Conservation (phyloP, 2,329 filamentous ascomycete genomes). For the Alternaria dauci region DNA sequence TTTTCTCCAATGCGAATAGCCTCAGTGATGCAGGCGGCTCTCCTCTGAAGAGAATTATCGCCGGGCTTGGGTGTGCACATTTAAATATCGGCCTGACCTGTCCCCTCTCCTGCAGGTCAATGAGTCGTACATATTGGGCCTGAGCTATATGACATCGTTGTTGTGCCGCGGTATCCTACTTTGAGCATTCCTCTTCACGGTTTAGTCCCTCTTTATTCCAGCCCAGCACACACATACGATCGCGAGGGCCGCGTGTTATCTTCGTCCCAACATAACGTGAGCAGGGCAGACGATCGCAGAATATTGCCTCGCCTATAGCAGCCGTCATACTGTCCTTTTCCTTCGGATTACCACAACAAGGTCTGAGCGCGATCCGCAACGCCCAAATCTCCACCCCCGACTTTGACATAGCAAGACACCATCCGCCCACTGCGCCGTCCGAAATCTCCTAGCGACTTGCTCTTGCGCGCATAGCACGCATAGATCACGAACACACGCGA, state of each 20-base stretch:
- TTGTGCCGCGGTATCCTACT: conserved; percentile 19
- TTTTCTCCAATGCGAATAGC: conserved; percentile 4
- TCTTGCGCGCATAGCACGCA: conserved; percentile 21
- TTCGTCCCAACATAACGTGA: neutral
- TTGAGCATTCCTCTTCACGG: conserved; percentile 12
- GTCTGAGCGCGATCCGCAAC: conserved; percentile 26
- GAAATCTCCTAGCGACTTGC: conserved; percentile 11
- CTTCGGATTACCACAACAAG: conserved; percentile 11
- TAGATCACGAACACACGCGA: conserved; percentile 14
- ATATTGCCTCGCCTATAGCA: neutral
- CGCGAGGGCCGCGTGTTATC: conserved; percentile 8
- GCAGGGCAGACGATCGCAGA: neutral
- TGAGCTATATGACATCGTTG: conserved; percentile 21
- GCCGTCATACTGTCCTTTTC: conserved; percentile 3
- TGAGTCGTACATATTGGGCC: conserved; percentile 25
- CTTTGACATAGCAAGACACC: conserved; percentile 20
- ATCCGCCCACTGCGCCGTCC: conserved; percentile 22
- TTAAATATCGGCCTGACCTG: conserved; percentile 23
- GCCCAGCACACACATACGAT: conserved; percentile 2
- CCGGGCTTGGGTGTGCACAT: conserved; percentile 3
- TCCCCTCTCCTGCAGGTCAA: conserved; percentile 22
- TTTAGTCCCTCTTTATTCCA: conserved; percentile 4
- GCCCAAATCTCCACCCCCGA: conserved; percentile 24
- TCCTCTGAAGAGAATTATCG: conserved; percentile 2
- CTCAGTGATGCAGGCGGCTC: neutral